A percentile compares a stretch with the other conserved stretches of the same genome.
These are phyloP conservation scores for Xylogone sp. DNA, from an alignment of 2,329 filamentous ascomycete species.

Conservation along the genomic window DNA sequence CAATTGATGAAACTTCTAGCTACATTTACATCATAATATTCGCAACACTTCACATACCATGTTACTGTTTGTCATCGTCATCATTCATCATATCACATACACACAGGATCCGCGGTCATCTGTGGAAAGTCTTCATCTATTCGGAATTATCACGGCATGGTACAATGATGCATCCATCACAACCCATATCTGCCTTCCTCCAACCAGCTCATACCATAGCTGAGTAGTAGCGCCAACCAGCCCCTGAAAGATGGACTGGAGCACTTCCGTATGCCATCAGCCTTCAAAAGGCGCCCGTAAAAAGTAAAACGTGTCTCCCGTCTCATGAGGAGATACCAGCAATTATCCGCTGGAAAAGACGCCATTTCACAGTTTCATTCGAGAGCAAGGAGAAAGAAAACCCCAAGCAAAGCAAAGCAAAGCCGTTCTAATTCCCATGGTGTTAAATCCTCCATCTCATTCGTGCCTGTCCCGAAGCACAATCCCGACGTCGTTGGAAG, in stretches of 20 bases:
- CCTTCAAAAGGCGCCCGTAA: constrained; percentile 15
- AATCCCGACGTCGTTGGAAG: constrained; percentile 6
- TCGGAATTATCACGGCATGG: background rate
- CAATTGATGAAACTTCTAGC: no score
- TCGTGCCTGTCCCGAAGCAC: background rate
- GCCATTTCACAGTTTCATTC: constrained; percentile 13
- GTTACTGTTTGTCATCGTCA: no score
- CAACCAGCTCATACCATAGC: background rate
- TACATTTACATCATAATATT: no score
- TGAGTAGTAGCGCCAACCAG: background rate
- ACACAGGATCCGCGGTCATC: background rate
- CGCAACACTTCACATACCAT: background rate
- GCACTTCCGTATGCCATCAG: constrained; percentile 33
- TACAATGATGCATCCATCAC: background rate
- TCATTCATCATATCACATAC: background rate
- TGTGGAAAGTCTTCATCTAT: background rate
- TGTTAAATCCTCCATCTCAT: background rate
- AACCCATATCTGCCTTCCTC: background rate
- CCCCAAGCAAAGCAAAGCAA: constrained; percentile 6
- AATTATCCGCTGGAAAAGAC: constrained; percentile 16
- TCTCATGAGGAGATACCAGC: constrained; percentile 11
- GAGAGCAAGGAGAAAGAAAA: constrained; percentile 14
- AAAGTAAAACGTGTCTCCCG: constrained; percentile 15
- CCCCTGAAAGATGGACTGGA: constrained; percentile 29
- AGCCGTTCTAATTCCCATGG: background rate